These are phyloP conservation scores for Rosa hybrid DNA, from an alignment of 331 rosid species.

Conservation along the genomic window DNA sequence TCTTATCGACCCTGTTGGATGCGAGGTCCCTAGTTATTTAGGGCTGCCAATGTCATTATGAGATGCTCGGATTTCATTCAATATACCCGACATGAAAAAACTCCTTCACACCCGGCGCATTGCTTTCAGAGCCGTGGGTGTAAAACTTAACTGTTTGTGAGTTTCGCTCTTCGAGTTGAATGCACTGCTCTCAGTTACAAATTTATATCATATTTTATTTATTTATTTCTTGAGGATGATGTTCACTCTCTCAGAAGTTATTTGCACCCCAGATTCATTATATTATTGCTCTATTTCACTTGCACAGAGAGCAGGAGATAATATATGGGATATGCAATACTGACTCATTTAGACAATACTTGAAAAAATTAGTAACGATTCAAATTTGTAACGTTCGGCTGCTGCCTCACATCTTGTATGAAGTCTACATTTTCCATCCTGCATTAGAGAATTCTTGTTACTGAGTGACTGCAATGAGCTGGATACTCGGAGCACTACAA, in stretches of 20 bases:
- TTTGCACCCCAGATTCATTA: background rate
- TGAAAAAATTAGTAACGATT: no score
- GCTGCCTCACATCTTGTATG: background rate
- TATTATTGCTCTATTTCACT: no score
- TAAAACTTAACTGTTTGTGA: background rate
- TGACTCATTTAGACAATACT: no score
- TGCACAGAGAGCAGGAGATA: no score
- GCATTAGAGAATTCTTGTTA: background rate
- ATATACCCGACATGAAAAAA: background rate
- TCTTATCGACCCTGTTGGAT: background rate
- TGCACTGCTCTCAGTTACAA: background rate
- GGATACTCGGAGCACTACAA: background rate
- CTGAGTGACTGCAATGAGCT: background rate
- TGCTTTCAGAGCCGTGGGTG: background rate
- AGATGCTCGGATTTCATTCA: background rate
- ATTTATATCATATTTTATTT: no score
- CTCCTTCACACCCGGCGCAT: background rate
- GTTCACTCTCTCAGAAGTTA: background rate
- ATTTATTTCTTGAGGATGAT: background rate
- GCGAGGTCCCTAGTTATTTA: conserved; percentile 13
- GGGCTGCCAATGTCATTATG: background rate
- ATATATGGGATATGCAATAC: no score
- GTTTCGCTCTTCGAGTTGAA: background rate
- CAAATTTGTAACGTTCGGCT: no score
- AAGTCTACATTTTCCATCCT: background rate